A percentile compares a stretch with the other conserved stretches of the same genome.
phyloP scores from a whole-genome alignment of 441 rosid genomes.

The Croton setiger region DNA sequence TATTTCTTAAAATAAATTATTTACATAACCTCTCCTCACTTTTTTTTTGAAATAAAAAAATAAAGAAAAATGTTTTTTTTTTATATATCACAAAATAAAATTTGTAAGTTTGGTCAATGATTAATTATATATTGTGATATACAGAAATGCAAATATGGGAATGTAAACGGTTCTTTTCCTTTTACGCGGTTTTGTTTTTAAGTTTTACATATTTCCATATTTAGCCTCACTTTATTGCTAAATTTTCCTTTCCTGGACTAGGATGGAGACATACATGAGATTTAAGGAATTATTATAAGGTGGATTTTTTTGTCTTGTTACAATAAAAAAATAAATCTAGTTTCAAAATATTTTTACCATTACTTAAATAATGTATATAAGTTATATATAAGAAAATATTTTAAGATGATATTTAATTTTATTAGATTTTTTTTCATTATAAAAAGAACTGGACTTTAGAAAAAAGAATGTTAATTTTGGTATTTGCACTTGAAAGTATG shows the following conservation, averaged over 20 bases:
- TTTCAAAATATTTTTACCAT: no score
- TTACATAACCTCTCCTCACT: background rate
- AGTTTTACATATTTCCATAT: conserved; percentile 20
- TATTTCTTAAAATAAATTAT: conserved; percentile 31
- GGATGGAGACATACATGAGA: no score
- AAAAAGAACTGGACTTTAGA: no score
- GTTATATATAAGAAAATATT: no score
- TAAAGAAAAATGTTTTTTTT: background rate
- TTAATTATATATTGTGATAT: background rate
- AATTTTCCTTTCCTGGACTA: background rate
- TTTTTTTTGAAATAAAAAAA: background rate
- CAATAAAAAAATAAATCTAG: no score
- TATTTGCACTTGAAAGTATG: no score
- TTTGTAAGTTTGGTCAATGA: conserved; percentile 14
- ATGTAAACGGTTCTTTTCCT: conserved; percentile 22
- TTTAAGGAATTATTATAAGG: no score
- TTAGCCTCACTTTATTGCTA: conserved; percentile 11
- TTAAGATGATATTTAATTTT: no score
- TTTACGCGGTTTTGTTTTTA: conserved; percentile 28
- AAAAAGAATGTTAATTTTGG: no score
- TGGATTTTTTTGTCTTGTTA: no score
- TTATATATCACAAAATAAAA: background rate
- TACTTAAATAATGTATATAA: no score
- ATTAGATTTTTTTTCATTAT: no score
- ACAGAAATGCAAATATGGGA: background rate